A percentile compares a stretch with the other conserved stretches of the same genome.
These are phyloP conservation scores for Trametes coccinea DNA, from an alignment of 768 basidiomycete genomes.

Conservation along the genomic window DNA sequence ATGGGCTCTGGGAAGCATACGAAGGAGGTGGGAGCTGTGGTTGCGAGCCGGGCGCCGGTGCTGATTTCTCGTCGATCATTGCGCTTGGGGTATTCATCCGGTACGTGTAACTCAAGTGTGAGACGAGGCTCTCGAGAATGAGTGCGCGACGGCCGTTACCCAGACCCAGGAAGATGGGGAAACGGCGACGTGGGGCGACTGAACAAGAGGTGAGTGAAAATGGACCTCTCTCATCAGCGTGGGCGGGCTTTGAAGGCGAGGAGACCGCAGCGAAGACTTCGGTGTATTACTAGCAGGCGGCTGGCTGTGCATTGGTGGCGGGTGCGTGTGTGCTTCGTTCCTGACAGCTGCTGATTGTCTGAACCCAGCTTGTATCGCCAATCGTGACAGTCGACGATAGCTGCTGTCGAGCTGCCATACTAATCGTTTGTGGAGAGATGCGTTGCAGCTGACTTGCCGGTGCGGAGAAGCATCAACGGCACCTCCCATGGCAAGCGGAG, in stretches of 20 bases:
- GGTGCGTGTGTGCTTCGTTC: too few species aligned
- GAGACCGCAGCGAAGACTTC: neutral
- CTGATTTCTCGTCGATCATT: slow-evolving; percentile 14
- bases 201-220: neutral
- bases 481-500: too few species aligned
- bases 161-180: neutral
- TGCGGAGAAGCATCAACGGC: too few species aligned
- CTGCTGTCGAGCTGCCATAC: neutral
- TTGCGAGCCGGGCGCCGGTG: neutral
- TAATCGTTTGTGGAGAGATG: too few species aligned
- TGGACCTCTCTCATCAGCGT: too few species aligned
- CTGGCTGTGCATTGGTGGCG: neutral
- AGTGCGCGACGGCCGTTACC: too few species aligned
- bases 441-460: too few species aligned
- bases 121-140: too few species aligned
- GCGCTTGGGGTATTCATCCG: neutral
- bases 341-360: neutral
- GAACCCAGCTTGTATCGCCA: neutral
- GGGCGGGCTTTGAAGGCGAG: neutral
- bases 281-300: neutral
- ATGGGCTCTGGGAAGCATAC: neutral
- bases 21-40: slow-evolving; percentile 1
- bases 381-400: neutral
- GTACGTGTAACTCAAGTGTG: too few species aligned
- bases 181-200: neutral